Evolutionary conservation across 2,329 filamentous ascomycete species (phyloP), one percentile per base, ranked within the genome.

Genomic region (Calonectria pteridis): DNA sequence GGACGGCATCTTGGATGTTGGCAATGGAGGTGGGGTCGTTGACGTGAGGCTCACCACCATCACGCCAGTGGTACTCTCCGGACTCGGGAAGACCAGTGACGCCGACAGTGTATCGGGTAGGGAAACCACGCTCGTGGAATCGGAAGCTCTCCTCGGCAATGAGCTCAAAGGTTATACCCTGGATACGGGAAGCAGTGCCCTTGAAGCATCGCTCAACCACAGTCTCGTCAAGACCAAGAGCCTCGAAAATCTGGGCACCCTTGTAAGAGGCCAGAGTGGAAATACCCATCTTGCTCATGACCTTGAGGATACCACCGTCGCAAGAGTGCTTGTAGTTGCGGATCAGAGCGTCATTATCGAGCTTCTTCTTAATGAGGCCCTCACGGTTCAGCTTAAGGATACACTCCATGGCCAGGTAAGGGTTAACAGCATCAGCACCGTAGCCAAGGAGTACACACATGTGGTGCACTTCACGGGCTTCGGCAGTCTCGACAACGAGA

Each of bases 261-360:
- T 98, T 98, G 89, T 98, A 98, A 78, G 94, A 96, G 82, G 96
- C 95, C 58, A 98, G 89, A 37, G 96, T 98, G 9, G 96, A 98
- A 77, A 98, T 98, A 88, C 96, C 96, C 96, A 98, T 98, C 89
- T 98, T 98, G 85, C 94, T 97, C 96, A 98, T 98, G 84, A 98
- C 96, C 86, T 98, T 98, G 77, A 98, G 89, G 77, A 98, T 98
- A 87, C 96, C 96, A 82, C 96, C 96, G 79, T 98, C 96, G 81
- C 94, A 96, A 75, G 96, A 98, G 85, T 97, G 94, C 87, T 97
- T 98, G 90, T 98, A 98, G 88, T 98, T 98, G 81, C 93, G 92
- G 78, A 98, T 96, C 71, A 98, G 92, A 80, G 93, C 90, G 74
- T 98, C 93, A 72, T 97, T 91, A 26, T 90, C 91, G 53, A 98